Conservation (phyloP, 805 yeast genomes). For the Teunomyces aglyptinius region DNA sequence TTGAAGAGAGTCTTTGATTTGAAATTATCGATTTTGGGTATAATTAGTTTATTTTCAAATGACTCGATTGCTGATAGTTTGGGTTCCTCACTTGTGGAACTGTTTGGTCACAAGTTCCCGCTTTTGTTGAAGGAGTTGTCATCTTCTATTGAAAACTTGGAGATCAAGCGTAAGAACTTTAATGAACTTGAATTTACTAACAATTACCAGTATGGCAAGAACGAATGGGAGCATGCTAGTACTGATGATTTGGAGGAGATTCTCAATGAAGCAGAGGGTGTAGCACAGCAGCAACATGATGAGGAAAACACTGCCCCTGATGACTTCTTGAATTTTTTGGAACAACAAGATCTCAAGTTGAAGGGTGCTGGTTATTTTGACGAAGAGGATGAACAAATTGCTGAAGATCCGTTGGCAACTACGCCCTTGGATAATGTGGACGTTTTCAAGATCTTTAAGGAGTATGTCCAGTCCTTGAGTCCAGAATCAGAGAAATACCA, state of each 20-base stretch:
- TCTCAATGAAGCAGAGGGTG: conserved; percentile 14
- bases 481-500: conserved; percentile 43
- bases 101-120: conserved; percentile 52
- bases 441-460: conserved; percentile 63
- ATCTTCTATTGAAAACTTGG: conserved; percentile 62
- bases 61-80: conserved; percentile 14
- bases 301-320: conserved; percentile 16
- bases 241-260: conserved; percentile 17
- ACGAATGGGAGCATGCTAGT: conserved; percentile 21
- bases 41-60: conserved; percentile 46
- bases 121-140: conserved; percentile 62
- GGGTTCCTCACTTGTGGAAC: conserved; percentile 19
- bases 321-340: conserved; percentile 50
- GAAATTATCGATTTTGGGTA: conserved; percentile 69
- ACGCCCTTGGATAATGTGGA: conserved; percentile 78
- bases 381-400: conserved; percentile 14
- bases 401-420: conserved; percentile 25
- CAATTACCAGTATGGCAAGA: conserved; percentile 13
- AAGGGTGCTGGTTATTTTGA: conserved; percentile 27
- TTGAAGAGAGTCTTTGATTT: conserved; percentile 76
- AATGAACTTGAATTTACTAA: conserved; percentile 26
- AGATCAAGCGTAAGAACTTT: conserved; percentile 59
- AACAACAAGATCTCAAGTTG: conserved; percentile 41
- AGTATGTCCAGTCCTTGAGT: conserved; percentile 37
- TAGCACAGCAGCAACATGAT: conserved; percentile 26